Conservation (phyloP, 495 filamentous ascomycete genomes). For the Apiosordaria backusii region DNA sequence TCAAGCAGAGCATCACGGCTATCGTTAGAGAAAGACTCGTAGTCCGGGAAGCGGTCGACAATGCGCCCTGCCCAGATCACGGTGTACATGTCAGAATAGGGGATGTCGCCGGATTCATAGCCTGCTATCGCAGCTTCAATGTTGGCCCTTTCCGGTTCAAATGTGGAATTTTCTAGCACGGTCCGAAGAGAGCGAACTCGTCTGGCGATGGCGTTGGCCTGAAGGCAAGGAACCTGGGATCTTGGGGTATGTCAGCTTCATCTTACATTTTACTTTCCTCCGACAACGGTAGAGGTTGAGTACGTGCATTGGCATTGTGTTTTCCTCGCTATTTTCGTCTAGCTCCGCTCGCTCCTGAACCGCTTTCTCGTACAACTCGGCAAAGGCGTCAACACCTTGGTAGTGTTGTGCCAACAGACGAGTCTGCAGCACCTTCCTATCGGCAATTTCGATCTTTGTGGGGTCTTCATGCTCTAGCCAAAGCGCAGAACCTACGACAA, state of each 20-base stretch:
- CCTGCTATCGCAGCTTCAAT: conserved; percentile 43
- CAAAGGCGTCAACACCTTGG: conserved; percentile 24
- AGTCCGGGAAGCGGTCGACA: conserved; percentile 39
- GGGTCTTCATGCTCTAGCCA: conserved; percentile 35
- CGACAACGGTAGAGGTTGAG: neutral
- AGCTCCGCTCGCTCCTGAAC: conserved; percentile 33
- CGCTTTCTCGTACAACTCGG: conserved; percentile 30
- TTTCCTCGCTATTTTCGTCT: conserved; percentile 37
- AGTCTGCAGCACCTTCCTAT: conserved; percentile 38
- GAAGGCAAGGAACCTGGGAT: conserved; percentile 19
- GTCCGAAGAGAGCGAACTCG: conserved; percentile 33
- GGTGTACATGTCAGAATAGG: conserved; percentile 39
- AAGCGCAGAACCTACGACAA: conserved; percentile 25
- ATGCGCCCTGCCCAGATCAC: conserved; percentile 46
- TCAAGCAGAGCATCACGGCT: conserved; percentile 42
- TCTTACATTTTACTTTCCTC: neutral
- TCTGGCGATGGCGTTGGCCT: conserved; percentile 27
- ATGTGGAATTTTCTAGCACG: conserved; percentile 32
- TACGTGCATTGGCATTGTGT: conserved; percentile 38
- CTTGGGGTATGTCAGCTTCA: conserved; percentile 18
- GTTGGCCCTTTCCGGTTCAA: conserved; percentile 40
- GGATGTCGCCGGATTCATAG: conserved; percentile 41
- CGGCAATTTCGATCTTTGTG: conserved; percentile 38
- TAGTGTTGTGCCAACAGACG: conserved; percentile 30
- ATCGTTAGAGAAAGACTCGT: conserved; percentile 32